phyloP scores from a whole-genome alignment of 1,284 basidiomycete genomes.

The Trichosporon faecale region DNA sequence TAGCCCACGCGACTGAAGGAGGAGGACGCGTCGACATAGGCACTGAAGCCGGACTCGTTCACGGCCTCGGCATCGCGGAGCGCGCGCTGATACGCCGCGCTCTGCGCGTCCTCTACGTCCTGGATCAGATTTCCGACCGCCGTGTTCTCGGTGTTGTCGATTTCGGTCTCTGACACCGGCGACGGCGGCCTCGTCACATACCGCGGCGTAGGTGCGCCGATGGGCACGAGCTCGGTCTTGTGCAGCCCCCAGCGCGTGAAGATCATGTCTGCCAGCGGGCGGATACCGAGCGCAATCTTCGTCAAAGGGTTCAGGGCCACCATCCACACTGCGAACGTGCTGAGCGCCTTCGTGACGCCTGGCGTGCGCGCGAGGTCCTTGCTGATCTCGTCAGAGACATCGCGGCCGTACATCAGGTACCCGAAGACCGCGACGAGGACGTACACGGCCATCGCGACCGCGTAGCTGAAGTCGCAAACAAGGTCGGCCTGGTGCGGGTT shows the following conservation, averaged over 20 bases:
- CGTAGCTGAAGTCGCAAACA: constrained; percentile 54
- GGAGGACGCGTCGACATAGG: background rate
- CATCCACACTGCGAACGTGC: constrained; percentile 76
- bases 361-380: constrained; percentile 72
- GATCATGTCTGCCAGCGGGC: constrained; percentile 58
- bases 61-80: background rate
- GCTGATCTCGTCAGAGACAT: constrained; percentile 82
- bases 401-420: constrained; percentile 87
- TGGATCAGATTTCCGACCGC: background rate
- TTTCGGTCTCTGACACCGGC: constrained; percentile 12
- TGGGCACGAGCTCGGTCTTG: constrained; percentile 41
- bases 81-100: background rate
- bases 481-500: constrained; percentile 69
- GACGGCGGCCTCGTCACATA: constrained; percentile 33
- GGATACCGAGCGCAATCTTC: constrained; percentile 78
- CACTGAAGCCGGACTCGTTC: background rate
- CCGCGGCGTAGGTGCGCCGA: constrained; percentile 30
- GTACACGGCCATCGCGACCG: constrained; percentile 74
- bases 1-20: background rate
- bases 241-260: constrained; percentile 41
- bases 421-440: constrained; percentile 74
- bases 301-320: constrained; percentile 59
- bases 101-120: constrained; percentile 4
- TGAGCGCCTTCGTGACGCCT: constrained; percentile 70
- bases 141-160: background rate